phyloP scores from a whole-genome alignment of 306 rosid species.

The Cucurbita maxima region DNA sequence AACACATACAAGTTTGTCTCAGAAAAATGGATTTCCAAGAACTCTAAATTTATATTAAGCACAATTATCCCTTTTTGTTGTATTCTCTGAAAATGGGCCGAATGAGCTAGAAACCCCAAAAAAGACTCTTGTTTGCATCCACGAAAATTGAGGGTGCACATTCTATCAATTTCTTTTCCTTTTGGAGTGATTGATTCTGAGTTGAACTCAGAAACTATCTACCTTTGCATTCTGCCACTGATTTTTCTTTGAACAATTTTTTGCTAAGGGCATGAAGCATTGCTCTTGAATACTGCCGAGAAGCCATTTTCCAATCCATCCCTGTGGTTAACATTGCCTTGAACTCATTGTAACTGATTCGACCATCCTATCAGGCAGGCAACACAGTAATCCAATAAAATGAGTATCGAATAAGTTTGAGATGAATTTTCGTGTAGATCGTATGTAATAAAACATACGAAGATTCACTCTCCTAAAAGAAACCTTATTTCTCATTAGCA shows the following conservation, averaged over 20 bases:
- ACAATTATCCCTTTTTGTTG: not conserved
- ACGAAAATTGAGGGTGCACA: no score
- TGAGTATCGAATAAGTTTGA: not conserved
- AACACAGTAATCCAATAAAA: not conserved
- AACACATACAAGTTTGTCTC: not conserved
- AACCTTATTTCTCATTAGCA: not conserved
- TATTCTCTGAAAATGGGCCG: not conserved
- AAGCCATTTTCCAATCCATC: constrained; percentile 85
- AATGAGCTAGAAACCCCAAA: not conserved
- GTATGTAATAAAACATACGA: not conserved
- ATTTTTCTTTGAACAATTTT: constrained; percentile 55
- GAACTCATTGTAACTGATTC: constrained; percentile 69
- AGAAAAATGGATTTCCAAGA: not conserved
- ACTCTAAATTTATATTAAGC: not conserved
- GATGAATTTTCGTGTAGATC: not conserved
- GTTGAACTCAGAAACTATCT: constrained; percentile 1
- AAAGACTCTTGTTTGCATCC: no score
- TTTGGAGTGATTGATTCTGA: no score
- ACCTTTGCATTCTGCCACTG: constrained; percentile 9
- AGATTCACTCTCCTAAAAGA: not conserved
- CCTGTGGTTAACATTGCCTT: constrained; percentile 86
- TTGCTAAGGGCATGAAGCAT: constrained; percentile 62
- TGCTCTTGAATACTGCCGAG: constrained; percentile 83
- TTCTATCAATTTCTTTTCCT: no score
- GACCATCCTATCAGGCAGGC: constrained; percentile 44